These are phyloP conservation scores for Hypomontagnella submonticulosa DNA, from an alignment of 495 filamentous ascomycete genomes.

Conservation along the genomic window DNA sequence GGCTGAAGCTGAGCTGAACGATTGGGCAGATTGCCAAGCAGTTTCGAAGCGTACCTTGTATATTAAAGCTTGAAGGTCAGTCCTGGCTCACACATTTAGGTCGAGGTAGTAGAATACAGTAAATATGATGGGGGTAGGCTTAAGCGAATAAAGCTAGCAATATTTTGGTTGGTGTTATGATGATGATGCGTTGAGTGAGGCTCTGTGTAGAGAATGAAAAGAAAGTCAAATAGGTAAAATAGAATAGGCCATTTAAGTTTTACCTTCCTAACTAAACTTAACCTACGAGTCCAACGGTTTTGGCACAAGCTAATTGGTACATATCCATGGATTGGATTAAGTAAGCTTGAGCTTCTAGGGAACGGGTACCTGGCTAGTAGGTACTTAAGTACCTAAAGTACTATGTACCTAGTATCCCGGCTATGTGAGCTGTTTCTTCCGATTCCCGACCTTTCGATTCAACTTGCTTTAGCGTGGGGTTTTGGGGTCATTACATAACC, in stretches of 20 bases:
- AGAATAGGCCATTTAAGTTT: too few relatives aligned
- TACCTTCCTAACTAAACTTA: too few relatives aligned
- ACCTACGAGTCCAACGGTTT: conserved; percentile 1
- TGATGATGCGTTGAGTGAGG: conserved; percentile 6
- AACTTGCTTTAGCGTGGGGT: too few relatives aligned
- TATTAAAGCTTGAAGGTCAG: not conserved
- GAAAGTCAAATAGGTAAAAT: conserved; percentile 5
- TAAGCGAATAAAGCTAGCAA: not conserved
- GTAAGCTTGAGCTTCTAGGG: not conserved
- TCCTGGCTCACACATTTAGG: not conserved
- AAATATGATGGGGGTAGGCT: too few relatives aligned
- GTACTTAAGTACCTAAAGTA: not conserved
- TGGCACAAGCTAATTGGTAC: not conserved
- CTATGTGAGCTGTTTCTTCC: too few relatives aligned
- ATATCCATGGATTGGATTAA: too few relatives aligned
- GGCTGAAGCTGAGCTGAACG: conserved; percentile 42
- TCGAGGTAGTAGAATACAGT: not conserved
- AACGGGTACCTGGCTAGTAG: not conserved
- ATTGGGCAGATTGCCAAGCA: not conserved
- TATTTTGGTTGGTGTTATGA: not conserved
- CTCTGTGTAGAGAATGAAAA: conserved; percentile 10
- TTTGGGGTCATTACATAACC: too few relatives aligned
- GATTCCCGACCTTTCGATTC: too few relatives aligned
- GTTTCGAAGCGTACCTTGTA: not conserved
- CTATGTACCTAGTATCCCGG: not conserved